These are phyloP conservation scores for Dothidotthia symphoricarpi DNA, from an alignment of 2,329 filamentous ascomycete species.

Conservation along the genomic window DNA sequence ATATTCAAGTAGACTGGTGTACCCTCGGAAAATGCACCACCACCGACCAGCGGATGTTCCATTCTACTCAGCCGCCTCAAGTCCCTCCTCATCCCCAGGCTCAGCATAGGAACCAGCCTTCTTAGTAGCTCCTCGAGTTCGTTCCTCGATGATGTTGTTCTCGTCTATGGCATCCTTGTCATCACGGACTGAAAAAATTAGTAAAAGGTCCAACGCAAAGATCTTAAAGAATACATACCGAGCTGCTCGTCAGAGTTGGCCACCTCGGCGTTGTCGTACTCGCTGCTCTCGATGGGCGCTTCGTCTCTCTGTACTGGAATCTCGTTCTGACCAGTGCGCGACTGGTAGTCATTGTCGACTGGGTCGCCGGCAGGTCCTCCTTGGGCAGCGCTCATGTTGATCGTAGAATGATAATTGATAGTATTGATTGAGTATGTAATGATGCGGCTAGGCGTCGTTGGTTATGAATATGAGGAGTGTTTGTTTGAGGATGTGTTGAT, in stretches of 20 bases:
- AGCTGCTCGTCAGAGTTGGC: conserved; percentile 51
- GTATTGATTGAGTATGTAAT: not conserved
- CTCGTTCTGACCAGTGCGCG: conserved; percentile 46
- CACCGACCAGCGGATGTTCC: conserved; percentile 31
- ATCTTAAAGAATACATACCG: conserved; percentile 34
- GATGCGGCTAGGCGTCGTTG: too few species aligned
- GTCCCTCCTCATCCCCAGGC: conserved; percentile 53
- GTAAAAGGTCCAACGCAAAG: not conserved
- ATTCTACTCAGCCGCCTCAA: conserved; percentile 43
- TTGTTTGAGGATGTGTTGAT: not conserved
- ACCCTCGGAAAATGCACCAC: too few species aligned
- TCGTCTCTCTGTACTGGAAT: conserved; percentile 51
- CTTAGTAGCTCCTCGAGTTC: conserved; percentile 51
- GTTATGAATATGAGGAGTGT: too few species aligned
- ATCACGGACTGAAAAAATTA: conserved; percentile 42
- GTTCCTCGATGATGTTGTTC: conserved; percentile 48
- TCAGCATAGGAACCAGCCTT: conserved; percentile 48
- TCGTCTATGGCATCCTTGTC: conserved; percentile 52
- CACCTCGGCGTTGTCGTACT: conserved; percentile 44
- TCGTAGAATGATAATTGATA: too few species aligned
- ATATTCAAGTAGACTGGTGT: too few species aligned
- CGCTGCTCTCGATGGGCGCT: conserved; percentile 43
- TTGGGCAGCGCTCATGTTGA: conserved; percentile 33
- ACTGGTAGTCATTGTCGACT: conserved; percentile 48
- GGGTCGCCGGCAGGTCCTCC: conserved; percentile 36